Evolutionary conservation across 2,329 filamentous ascomycete genomes (phyloP).

Genomic region (Stagonosporopsis rhizophila): DNA sequence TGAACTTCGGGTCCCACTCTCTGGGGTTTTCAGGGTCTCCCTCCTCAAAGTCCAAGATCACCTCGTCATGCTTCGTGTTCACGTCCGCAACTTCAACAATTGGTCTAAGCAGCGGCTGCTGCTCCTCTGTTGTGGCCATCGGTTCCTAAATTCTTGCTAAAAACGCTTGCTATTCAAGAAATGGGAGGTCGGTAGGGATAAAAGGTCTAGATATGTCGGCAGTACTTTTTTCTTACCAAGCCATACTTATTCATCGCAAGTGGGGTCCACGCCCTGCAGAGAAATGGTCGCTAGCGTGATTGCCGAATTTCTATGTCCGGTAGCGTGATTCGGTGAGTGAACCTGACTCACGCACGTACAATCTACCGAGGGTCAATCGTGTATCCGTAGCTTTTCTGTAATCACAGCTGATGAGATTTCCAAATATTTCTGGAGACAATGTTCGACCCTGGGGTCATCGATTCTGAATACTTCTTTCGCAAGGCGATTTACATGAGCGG

Average conservation of each 20-base stretch:
- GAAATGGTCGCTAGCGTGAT: conserved; percentile 12
- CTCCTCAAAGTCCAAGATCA: conserved; percentile 39
- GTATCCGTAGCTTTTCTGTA: neutral
- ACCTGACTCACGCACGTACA: conserved; percentile 10
- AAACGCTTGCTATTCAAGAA: neutral
- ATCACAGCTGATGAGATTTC: neutral
- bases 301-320: conserved; percentile 15
- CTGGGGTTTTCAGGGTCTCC: conserved; percentile 40
- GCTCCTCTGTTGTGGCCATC: conserved; percentile 36
- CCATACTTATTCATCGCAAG: conserved; percentile 14
- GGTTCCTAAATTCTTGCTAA: conserved; percentile 2
- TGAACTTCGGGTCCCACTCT: conserved; percentile 42
- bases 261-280: conserved; percentile 18
- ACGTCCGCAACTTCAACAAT: conserved; percentile 27
- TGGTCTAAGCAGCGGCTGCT: conserved; percentile 40
- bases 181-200: neutral
- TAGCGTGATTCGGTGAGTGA: conserved; percentile 16
- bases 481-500: neutral
- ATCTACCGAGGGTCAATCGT: neutral
- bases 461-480: neutral
- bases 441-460: neutral
- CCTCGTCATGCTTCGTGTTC: conserved; percentile 27
- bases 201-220: conserved; percentile 3
- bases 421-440: neutral
- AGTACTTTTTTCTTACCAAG: conserved; percentile 19